A percentile compares a stretch with the other conserved stretches of the same genome.
These are phyloP conservation scores for Diaporthe ampelina DNA, from an alignment of 2,329 filamentous ascomycete species.

Conservation along the genomic window DNA sequence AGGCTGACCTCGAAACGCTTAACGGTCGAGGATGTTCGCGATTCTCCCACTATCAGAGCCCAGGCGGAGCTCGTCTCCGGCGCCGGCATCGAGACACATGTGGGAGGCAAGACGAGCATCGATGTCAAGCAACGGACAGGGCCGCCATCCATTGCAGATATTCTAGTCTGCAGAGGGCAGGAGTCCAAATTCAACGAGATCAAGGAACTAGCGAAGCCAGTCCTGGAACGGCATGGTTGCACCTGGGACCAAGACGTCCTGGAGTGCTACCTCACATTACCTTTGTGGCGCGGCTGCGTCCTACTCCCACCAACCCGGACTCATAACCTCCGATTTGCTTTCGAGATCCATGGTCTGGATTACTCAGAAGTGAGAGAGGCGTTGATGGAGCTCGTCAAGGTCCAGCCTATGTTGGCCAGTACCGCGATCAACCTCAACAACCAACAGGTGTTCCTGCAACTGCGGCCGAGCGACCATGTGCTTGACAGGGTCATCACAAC, in stretches of 20 bases:
- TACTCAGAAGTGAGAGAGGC: not conserved
- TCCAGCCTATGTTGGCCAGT: conserved; percentile 1
- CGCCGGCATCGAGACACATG: not conserved
- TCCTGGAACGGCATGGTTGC: not conserved
- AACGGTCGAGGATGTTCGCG: conserved; percentile 15
- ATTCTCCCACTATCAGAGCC: not conserved
- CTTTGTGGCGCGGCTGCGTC: not conserved
- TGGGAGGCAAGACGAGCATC: not conserved
- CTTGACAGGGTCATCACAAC: not conserved
- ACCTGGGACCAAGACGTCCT: conserved; percentile 3
- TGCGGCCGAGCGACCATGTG: not conserved
- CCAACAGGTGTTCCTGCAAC: not conserved
- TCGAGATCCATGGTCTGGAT: not conserved
- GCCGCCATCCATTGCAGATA: not conserved
- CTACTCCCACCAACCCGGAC: not conserved
- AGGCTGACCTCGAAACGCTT: not conserved
- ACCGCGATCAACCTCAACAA: not conserved
- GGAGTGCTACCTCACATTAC: not conserved
- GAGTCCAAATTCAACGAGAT: conserved; percentile 1
- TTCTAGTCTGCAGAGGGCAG: not conserved
- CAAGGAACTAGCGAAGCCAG: not conserved
- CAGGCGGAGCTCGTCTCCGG: conserved; percentile 14
- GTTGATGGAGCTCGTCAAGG: not conserved
- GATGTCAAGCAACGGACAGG: not conserved
- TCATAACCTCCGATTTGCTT: conserved; percentile 20